phyloP scores from a whole-genome alignment of 208 protist genomes.

The Vickermania spadyakhi region DNA sequence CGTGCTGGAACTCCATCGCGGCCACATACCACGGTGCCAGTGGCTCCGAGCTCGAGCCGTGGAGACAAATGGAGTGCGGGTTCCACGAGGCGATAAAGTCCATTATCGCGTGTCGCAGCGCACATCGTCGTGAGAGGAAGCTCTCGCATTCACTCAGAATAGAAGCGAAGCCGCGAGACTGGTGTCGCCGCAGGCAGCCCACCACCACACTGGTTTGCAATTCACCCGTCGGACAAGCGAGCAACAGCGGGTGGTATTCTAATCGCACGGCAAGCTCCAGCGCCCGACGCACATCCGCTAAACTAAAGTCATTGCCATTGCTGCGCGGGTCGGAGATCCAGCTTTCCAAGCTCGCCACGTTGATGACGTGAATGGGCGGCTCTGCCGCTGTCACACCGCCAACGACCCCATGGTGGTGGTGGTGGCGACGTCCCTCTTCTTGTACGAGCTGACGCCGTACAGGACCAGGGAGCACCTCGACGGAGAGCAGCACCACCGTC shows the following conservation, averaged over 20 bases:
- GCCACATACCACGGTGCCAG: not conserved
- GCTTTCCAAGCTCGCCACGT: conserved; percentile 41
- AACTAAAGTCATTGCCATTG: conserved; percentile 59
- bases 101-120: conserved; percentile 42
- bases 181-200: conserved; percentile 79
- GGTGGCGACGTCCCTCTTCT: not conserved
- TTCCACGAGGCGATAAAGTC: conserved; percentile 62
- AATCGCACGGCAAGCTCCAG: conserved; percentile 75
- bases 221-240: conserved; percentile 79
- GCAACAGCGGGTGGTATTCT: conserved; percentile 83
- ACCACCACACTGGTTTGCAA: conserved; percentile 80
- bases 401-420: not conserved
- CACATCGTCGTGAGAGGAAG: conserved; percentile 37
- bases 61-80: conserved; percentile 6
- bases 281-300: conserved; percentile 51
- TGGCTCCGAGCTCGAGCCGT: not conserved
- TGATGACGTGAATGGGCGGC: conserved; percentile 34
- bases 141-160: conserved; percentile 79
- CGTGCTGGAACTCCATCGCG: not conserved
- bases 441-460: conserved; percentile 12
- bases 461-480: conserved; percentile 67
- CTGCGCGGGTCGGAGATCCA: conserved; percentile 50
- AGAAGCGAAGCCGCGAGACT: conserved; percentile 68
- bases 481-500: conserved; percentile 71
- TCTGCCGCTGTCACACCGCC: not conserved